A percentile compares a stretch with the other conserved stretches of the same genome.
These are phyloP conservation scores for Cyamopsis tetragonoloba DNA, from an alignment of 306 rosid species.

Conservation along the genomic window DNA sequence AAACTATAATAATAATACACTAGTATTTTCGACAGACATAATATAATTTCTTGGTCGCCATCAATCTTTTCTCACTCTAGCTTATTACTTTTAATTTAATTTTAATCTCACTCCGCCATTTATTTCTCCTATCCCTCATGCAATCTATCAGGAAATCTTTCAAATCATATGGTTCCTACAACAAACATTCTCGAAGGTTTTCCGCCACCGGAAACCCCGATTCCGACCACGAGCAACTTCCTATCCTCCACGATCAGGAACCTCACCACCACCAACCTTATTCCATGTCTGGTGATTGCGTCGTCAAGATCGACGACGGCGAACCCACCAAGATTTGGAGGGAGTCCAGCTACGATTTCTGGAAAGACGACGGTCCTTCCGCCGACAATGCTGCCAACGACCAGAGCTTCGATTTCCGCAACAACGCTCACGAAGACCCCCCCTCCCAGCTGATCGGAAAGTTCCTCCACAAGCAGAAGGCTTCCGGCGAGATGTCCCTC, in stretches of 20 bases:
- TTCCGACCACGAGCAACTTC: constrained; percentile 39
- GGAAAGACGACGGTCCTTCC: constrained; percentile 15
- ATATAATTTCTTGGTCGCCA: background rate
- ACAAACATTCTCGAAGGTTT: constrained; percentile 31
- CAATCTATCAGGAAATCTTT: constrained; percentile 60
- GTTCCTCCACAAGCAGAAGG: constrained; percentile 70
- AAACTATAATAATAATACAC: too few species aligned
- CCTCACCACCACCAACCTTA: background rate
- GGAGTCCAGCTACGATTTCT: constrained; percentile 56
- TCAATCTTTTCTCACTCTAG: background rate
- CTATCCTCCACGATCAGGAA: constrained; percentile 54
- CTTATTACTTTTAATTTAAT: background rate
- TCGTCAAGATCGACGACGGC: constrained; percentile 56
- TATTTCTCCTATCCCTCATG: constrained; percentile 29
- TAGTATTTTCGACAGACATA: too few species aligned
- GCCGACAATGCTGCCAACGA: background rate
- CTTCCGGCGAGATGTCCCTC: constrained; percentile 61
- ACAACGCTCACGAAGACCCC: constrained; percentile 47
- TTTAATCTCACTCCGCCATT: background rate
- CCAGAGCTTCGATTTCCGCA: constrained; percentile 44
- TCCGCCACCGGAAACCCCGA: constrained; percentile 20
- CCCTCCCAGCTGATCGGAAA: constrained; percentile 71
- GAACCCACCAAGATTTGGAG: constrained; percentile 40
- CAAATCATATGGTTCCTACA: constrained; percentile 46
- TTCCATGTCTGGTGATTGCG: constrained; percentile 23